Base-by-base conservation (phyloP, 2,329 filamentous ascomycete species). In the Arthrobotrys musiformis region DNA sequence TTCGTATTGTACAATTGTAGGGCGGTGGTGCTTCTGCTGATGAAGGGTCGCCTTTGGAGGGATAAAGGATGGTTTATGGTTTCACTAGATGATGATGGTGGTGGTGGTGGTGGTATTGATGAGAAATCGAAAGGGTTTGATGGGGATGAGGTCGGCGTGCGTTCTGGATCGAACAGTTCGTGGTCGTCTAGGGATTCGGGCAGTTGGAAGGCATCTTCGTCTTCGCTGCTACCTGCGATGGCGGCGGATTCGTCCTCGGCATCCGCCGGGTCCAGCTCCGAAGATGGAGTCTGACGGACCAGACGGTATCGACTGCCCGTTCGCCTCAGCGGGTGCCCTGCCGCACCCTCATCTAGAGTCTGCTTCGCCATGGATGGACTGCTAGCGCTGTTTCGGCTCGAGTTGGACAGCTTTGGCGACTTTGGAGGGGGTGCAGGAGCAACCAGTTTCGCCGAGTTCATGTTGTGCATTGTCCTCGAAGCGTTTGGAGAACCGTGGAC, bases 211-310 rank as follows among this genome's bases (percentile, higher is more conserved):
- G 58, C 46, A 26, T 78, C 60, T 46, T 78, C 74, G 35, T 78
- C 74, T 62, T 78, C 74, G 17, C 74, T 78, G 24, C 74, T 78
- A 7, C 74, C 74, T 15, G 68, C 67, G 13, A 78, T 63, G 11
- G 74, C 74, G 37, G 48, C 74, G 17, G 74, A 78, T n/a, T 77
- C 78, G 26, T 64, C 74, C n/a, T 79, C 73, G 9, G 58, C 66
- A 52, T 79, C 78, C 9, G 69, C 73, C 11, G 78, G 78, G 11
- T 79, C 79, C 1, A 79, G 58, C 52, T 79, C 78, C 28, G 68
- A 69, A 0, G 77, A 72, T 8, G 79, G 69, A 1, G 78, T 69
- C 37, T 78, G 69, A 7, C 76, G 44, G 22, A 78, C 70, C 13
- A 76, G 52, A 2, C 78, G 64, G 61, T 67, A 78, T 17, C 58